A percentile compares a stretch with the other conserved stretches of the same genome.
Evolutionary conservation across 306 rosid species (phyloP).

Genomic region (Sesbania bispinosa): DNA sequence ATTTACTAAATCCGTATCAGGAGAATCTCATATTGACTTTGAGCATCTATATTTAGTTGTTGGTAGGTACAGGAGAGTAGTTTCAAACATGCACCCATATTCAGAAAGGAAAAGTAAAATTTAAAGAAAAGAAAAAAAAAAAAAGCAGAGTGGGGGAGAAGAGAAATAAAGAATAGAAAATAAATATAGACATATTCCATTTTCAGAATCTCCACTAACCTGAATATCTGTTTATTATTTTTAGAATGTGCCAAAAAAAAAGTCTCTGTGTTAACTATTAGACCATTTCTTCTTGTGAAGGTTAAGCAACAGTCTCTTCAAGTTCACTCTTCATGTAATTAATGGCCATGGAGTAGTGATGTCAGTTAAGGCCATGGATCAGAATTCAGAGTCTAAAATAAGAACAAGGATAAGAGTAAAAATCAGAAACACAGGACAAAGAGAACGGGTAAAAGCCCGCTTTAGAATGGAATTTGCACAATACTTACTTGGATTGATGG

Average conservation of each 20-base stretch:
- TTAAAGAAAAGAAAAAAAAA: not conserved
- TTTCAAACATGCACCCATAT: not conserved
- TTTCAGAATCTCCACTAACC: constrained; percentile 35
- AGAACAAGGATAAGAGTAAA: not conserved
- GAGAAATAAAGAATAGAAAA: not conserved
- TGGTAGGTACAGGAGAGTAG: not conserved
- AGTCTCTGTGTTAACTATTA: constrained; percentile 60
- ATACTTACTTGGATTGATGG: constrained; percentile 60
- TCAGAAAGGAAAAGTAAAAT: not conserved
- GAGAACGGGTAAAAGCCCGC: not conserved
- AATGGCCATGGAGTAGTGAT: constrained; percentile 66
- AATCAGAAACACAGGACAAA: not conserved
- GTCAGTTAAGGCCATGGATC: constrained; percentile 68
- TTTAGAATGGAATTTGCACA: not conserved
- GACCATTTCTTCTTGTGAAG: constrained; percentile 81
- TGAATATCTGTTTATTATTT: constrained; percentile 67
- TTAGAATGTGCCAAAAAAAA: constrained; percentile 59
- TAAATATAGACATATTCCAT: not conserved
- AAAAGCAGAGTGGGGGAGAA: not conserved
- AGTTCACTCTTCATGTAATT: constrained; percentile 72
- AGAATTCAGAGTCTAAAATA: constrained; percentile 48
- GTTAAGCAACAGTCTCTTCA: constrained; percentile 69
- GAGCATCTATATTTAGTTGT: not conserved
- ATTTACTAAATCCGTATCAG: not conserved
- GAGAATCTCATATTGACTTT: not conserved